phyloP scores from a whole-genome alignment of 306 rosid genomes.

The Cicer arietinum region DNA sequence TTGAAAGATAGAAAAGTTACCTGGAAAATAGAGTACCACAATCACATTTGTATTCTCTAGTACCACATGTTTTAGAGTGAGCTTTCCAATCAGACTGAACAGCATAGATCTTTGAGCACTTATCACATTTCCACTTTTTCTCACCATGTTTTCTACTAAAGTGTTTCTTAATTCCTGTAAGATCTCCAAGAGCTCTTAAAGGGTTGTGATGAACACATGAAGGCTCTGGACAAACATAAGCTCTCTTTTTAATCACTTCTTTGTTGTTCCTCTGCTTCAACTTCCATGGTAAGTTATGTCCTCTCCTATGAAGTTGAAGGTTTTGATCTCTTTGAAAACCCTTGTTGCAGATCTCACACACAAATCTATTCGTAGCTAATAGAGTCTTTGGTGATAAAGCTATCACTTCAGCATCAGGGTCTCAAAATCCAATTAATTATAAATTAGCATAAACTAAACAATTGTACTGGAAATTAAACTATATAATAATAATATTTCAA shows the following conservation, averaged over 20 bases:
- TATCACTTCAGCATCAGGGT: slow-evolving; percentile 94
- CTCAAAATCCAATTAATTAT: slow-evolving; percentile 44
- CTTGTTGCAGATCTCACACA: slow-evolving; percentile 92
- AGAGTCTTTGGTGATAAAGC: slow-evolving; percentile 85
- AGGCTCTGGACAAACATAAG: slow-evolving; percentile 95
- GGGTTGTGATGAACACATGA: slow-evolving; percentile 96
- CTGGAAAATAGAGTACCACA: slow-evolving; percentile 98
- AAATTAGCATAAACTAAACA: not conserved
- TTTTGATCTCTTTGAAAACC: slow-evolving; percentile 95
- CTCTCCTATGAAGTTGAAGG: slow-evolving; percentile 92
- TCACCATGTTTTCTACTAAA: slow-evolving; percentile 95
- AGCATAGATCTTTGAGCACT: slow-evolving; percentile 92
- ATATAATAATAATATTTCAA: too few relatives aligned
- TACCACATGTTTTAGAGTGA: slow-evolving; percentile 96
- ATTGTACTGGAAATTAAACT: too few relatives aligned
- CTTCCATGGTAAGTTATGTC: slow-evolving; percentile 94
- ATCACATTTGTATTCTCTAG: slow-evolving; percentile 95
- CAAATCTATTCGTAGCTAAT: slow-evolving; percentile 84
- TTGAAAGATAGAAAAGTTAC: slow-evolving; percentile 40
- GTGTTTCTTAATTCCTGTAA: slow-evolving; percentile 96
- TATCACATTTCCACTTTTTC: slow-evolving; percentile 98
- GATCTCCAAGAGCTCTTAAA: slow-evolving; percentile 93
- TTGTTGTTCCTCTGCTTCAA: slow-evolving; percentile 87
- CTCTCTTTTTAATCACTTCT: slow-evolving; percentile 80
- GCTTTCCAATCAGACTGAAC: slow-evolving; percentile 99